Conservation (phyloP, 1,284 basidiomycete genomes). For the Porogramme epimiltina region DNA sequence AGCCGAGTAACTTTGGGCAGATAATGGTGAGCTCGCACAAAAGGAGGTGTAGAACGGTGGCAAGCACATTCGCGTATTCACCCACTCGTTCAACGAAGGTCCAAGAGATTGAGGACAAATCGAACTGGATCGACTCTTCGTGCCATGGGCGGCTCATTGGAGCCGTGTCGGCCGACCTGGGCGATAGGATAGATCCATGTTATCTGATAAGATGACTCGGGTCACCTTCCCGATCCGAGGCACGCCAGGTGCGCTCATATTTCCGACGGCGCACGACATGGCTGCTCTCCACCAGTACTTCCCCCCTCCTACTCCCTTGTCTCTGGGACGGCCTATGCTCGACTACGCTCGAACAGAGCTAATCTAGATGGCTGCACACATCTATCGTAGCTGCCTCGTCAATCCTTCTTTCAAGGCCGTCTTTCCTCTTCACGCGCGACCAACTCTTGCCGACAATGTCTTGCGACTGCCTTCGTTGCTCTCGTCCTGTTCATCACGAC, state of each 20-base stretch:
- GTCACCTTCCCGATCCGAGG: constrained; percentile 1
- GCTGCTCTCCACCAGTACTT: background rate
- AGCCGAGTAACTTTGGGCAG: no score
- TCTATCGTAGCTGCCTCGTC: background rate
- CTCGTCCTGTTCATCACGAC: background rate
- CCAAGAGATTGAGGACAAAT: no score
- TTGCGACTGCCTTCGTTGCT: background rate
- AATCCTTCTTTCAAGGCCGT: no score
- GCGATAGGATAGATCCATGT: background rate
- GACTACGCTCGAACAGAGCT: background rate
- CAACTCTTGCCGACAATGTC: constrained; percentile 11
- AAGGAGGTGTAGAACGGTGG: no score
- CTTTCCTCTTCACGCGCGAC: constrained; percentile 1
- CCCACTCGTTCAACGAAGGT: no score
- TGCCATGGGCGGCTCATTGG: no score
- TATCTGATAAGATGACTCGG: constrained; percentile 19
- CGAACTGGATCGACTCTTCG: no score
- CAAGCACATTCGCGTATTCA: no score
- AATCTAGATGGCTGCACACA: background rate
- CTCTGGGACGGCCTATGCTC: background rate
- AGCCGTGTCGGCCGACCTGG: no score
- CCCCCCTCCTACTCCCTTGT: background rate
- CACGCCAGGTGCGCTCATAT: constrained; percentile 11
- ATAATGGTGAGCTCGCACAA: no score
- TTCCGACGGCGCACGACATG: no score